Base-by-base conservation (phyloP, 257 asterid species). In the Solanum ossicruentum region DNA sequence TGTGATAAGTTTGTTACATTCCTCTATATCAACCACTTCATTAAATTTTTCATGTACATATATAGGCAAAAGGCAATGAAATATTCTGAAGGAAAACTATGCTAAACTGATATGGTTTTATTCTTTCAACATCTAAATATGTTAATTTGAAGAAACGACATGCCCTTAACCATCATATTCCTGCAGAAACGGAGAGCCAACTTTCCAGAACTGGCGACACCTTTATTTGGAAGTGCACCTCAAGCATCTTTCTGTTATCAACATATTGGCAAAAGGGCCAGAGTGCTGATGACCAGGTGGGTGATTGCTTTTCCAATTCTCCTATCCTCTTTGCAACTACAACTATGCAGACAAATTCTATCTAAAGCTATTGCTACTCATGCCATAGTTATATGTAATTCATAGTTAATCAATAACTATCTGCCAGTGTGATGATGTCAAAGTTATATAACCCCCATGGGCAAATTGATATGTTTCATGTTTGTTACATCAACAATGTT, bases 161-260 rank as follows among this genome's bases (percentile, higher is more conserved):
- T 54, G 67, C 49, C 51, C 23, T 18, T 63, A 21, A 45, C 45
- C 17, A 72, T 60, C 32, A 69, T 21, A 5, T 73, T 60, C 57
- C 73, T 85, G 85, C 91, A 90, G 92, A 43, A 84, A 61, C 70
- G 28, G 83, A 71, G 71, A 47, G 75, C 23, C 28, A 15, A 45
- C 54, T 51, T 71, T 71, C 69, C 45, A 51, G 72, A 71, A 72
- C 58, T 84, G 9, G 20, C 49, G 58, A 56, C 32, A 1, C 49
- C 51, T 41, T 55, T 51, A 84, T 39, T 54, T 69, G 82, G 49
- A 51, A 56, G 21, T 6, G 20, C 71, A 17, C n/a, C 85, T 70
- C 56, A 71, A 41, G 67, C 45, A 83, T 60, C 36, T 52, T 66
- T 55, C 83, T 61, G 36, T 15, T 81, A 60, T 51, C 82, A 71